phyloP scores from a whole-genome alignment of 306 rosid species.

The Morella rubra region DNA sequence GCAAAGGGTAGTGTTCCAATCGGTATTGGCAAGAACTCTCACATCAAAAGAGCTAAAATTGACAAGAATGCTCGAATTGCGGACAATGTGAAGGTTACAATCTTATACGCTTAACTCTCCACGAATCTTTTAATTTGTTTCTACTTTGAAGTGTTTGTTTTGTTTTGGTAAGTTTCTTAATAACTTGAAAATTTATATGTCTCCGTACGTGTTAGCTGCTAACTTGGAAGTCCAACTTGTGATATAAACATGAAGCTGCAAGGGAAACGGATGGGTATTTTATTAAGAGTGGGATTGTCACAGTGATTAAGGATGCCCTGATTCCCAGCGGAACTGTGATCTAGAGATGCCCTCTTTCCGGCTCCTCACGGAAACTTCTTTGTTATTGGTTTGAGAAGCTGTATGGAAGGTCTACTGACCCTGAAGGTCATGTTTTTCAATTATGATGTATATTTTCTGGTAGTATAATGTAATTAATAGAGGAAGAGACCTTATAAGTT shows the following conservation, averaged over 20 bases:
- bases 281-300: conserved; percentile 94
- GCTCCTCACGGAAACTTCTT: conserved; percentile 1
- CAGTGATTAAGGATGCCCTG: conserved; percentile 91
- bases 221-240: not conserved
- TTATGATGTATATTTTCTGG: conserved; percentile 37
- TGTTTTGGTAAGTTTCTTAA: no score
- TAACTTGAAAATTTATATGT: not conserved
- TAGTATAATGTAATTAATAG: conserved; percentile 47
- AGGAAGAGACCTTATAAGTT: conserved; percentile 40
- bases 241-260: conserved; percentile 61
- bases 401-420: conserved; percentile 22
- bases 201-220: not conserved
- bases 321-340: conserved; percentile 87
- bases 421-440: conserved; percentile 22
- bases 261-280: conserved; percentile 97
- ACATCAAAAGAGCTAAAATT: conserved; percentile 91
- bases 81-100: conserved; percentile 74
- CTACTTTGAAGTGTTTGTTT: not conserved
- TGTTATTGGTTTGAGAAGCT: conserved; percentile 17
- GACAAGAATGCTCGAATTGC: conserved; percentile 98
- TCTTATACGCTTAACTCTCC: not conserved
- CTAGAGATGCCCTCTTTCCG: conserved; percentile 14
- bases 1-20: conserved; percentile 89
- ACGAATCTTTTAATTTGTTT: not conserved
- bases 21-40: conserved; percentile 87